Base-by-base conservation (phyloP, 768 basidiomycete species). In the Mycena sanguinolenta region DNA sequence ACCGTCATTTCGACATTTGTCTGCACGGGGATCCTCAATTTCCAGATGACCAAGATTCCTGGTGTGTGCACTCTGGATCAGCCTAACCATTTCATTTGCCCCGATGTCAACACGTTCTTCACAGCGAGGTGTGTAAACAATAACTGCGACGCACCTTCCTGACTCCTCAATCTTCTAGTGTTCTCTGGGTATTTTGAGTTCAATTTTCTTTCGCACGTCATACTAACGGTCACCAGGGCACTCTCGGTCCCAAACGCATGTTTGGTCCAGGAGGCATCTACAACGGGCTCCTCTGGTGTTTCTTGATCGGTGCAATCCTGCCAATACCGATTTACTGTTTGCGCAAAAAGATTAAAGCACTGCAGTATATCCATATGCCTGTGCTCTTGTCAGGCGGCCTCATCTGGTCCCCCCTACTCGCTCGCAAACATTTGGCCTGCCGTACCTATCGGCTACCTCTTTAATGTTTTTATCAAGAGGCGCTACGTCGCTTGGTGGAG, bases 71-170 rank as follows among this genome's bases (percentile, higher is more conserved):
- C 75, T 2, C 70, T 75, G 1, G 73, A 76, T 1, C 81, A 82
- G 42, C 67, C 69, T 6, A 75, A 82, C 50, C 72, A 75, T 12
- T 81, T 84, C 70, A 79, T 77, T 4, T 84, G 82, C 71, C 79
- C 82, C 1, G 77, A 77, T 21, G 75, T 55, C 55, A 77, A 79
- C 58, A 82, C 80, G 32, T 84, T 84, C 77, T 82, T 82, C 77
- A 83, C 84, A 5, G 80, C 81, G 1, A 70, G 79, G 81, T 69
- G 73, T 79, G 73, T 82, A 74, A 38, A 42, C 2, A 17, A 14
- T n/a, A n/a, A 17, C 7, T 4, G 10, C 2, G 17, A 19, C 7
- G 17, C 17, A 19, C 17, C 42, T 19, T 17, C 17, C 21, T 14
- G 21, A 44, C 42, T 44, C 17, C 16, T 25, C 2, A 8, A 23